Evolutionary conservation across 129 eudicot genomes (phyloP).

Genomic region (Heracleum sosnowskyi): DNA sequence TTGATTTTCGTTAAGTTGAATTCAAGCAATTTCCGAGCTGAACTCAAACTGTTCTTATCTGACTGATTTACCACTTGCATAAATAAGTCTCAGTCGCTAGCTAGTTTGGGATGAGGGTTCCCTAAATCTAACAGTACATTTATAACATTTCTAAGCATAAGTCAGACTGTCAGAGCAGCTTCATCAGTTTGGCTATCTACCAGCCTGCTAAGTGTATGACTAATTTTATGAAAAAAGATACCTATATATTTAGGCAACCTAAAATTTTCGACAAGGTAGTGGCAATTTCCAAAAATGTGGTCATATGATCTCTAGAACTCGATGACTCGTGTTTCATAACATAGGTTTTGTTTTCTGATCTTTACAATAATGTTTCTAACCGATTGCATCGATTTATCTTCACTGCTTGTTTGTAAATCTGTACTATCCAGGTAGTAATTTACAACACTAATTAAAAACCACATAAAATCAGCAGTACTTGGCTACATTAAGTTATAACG

Average conservation of each 20-base stretch:
- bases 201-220: background rate
- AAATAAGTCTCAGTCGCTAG: background rate
- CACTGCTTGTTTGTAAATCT: background rate
- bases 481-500: too few species aligned
- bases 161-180: background rate
- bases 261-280: background rate
- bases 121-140: background rate
- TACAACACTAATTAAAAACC: background rate
- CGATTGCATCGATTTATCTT: background rate
- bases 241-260: background rate
- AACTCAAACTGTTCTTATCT: too few species aligned
- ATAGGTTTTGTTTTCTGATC: background rate
- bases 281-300: background rate
- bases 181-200: slow-evolving; percentile 1
- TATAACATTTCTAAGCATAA: background rate
- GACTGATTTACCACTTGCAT: background rate
- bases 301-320: background rate
- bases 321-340: background rate
- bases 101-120: background rate
- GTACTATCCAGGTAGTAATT: background rate
- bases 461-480: background rate
- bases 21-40: background rate
- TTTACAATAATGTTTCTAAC: background rate
- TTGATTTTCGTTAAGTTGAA: too few species aligned
- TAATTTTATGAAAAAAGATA: background rate